Base-by-base conservation (phyloP, 2,329 filamentous ascomycete species). In the Microsporum audouinii region DNA sequence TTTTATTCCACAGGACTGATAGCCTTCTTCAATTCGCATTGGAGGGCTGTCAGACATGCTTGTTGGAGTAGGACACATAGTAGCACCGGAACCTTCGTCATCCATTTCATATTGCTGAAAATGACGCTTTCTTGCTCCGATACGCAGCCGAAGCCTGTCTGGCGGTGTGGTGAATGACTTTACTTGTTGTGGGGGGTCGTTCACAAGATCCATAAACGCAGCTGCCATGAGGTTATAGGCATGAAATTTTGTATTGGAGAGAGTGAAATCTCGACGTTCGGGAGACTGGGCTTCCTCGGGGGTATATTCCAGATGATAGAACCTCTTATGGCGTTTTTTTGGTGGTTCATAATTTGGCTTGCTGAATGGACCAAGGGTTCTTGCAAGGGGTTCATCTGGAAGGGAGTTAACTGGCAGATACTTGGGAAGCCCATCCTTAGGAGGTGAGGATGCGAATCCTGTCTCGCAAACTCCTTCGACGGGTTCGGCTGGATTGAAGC, bases 151-250 rank as follows among this genome's bases (percentile, higher is more conserved):
- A 2, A 78, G 67, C 2, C 74, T 72, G 63, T 77, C 74, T 41
- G 67, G 68, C 1, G 70, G 68, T 49, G 71, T 67, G 34, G 71
- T 61, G 17, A 66, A 68, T 5, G 64, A 66, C 27, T 63, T 66
- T 27, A 69, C 63, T 7, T 64, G 58, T 8, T 66, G 62, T 8
- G 63, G 62, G 2, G 73, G 71, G 60, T 78, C 75, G 34, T 73
- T 76, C 49, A 78, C 73, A 14, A 78, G 66, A 56, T 78, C 76
- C 29, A 78, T 60, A 63, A 77, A 78, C 8, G 74, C 70, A 6
- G 72, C 71, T 29, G 74, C 68, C 23, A 72, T 73, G 53, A 71
- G 69, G 45, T 76, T 72, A 63, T 78, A 78, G 29, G 70, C 69
- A 59, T 73, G 73, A 62, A 73, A 75, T 58, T 77, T 78, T 0